phyloP scores from a whole-genome alignment of 2,329 filamentous ascomycete genomes.

The Blumeriella jaapii region DNA sequence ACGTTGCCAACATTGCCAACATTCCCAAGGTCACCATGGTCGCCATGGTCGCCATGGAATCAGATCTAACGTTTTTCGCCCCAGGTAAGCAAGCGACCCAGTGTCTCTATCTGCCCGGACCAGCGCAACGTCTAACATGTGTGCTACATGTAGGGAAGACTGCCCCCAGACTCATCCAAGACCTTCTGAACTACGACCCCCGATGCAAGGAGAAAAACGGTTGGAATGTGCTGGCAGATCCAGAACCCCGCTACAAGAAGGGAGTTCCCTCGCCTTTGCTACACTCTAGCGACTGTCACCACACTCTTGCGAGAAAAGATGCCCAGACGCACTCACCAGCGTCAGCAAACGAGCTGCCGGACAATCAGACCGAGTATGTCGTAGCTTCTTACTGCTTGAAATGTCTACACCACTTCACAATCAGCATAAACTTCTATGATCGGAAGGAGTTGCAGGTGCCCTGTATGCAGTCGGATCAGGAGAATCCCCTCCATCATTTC shows the following conservation, averaged over 20 bases:
- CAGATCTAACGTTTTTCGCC: too few species aligned
- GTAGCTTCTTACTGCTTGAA: constrained; percentile 48
- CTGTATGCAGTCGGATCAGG: constrained; percentile 28
- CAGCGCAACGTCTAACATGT: constrained; percentile 13
- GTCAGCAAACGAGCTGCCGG: constrained; percentile 29
- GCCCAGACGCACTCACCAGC: constrained; percentile 38
- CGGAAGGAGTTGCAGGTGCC: constrained; percentile 24
- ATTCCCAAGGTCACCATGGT: too few species aligned
- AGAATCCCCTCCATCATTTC: constrained; percentile 52
- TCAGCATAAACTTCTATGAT: constrained; percentile 41
- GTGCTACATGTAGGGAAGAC: constrained; percentile 33
- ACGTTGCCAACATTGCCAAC: too few species aligned
- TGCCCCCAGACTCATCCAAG: constrained; percentile 35
- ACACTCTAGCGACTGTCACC: constrained; percentile 34
- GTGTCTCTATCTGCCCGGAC: too few species aligned
- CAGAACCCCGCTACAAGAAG: constrained; percentile 38
- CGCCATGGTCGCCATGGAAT: too few species aligned
- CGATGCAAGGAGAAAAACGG: constrained; percentile 26
- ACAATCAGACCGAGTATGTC: constrained; percentile 36
- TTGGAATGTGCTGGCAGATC: constrained; percentile 41
- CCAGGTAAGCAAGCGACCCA: too few species aligned
- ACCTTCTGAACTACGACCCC: constrained; percentile 34
- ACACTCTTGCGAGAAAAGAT: constrained; percentile 45
- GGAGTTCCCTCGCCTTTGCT: constrained; percentile 11
- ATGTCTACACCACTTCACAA: constrained; percentile 51